Evolutionary conservation across 441 rosid species (phyloP).

Genomic region (Adansonia madagascariensis): DNA sequence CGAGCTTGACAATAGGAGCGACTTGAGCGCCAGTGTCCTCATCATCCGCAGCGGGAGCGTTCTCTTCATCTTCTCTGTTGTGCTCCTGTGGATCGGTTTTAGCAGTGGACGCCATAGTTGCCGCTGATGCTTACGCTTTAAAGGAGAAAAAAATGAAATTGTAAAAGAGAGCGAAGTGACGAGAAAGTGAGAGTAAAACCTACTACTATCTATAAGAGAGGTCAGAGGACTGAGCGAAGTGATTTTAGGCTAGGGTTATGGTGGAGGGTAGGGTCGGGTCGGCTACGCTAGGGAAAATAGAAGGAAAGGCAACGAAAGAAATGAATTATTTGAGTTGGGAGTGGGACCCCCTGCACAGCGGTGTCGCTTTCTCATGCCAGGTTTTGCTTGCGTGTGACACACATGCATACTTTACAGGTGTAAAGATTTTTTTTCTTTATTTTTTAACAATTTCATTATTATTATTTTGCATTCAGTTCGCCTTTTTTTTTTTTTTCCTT

Average conservation of each 20-base stretch:
- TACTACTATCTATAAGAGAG: too few relatives aligned
- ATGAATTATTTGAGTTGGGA: neutral
- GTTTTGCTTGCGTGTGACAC: neutral
- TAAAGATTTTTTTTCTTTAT: neutral
- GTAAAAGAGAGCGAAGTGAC: neutral
- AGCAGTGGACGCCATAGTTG: constrained; percentile 49
- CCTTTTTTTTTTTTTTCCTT: too few relatives aligned
- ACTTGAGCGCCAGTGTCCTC: constrained; percentile 83
- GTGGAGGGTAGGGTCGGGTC: neutral
- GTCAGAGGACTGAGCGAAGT: neutral
- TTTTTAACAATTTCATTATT: neutral
- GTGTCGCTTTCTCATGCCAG: constrained; percentile 12
- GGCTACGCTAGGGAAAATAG: neutral
- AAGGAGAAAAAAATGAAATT: neutral
- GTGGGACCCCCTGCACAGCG: neutral
- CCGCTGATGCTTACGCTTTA: neutral
- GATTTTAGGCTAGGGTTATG: neutral
- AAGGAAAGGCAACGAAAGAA: too few relatives aligned
- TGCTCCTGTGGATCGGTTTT: constrained; percentile 43
- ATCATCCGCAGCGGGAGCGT: constrained; percentile 55
- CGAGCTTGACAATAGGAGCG: constrained; percentile 66
- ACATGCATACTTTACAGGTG: neutral
- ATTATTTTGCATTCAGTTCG: neutral
- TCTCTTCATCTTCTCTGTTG: constrained; percentile 55
- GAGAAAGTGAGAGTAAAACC: neutral